phyloP scores from a whole-genome alignment of 257 asterid genomes.

The Coffea eugenioides region DNA sequence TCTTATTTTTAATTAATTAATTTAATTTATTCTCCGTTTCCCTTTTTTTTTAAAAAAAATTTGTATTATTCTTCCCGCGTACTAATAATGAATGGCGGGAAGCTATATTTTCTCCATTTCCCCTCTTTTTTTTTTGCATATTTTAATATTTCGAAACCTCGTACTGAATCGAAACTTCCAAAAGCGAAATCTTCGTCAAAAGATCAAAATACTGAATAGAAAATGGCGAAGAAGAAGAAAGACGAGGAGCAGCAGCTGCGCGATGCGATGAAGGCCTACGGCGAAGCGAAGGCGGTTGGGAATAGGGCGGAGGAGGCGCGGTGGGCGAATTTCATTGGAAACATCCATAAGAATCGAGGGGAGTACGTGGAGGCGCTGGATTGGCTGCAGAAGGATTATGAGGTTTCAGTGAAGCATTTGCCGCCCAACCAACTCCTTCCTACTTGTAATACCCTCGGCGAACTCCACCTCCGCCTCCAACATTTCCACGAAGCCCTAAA shows the following conservation, averaged over 20 bases:
- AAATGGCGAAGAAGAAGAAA: slow-evolving; percentile 43
- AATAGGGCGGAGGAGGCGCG: slow-evolving; percentile 88
- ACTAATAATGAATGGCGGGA: not conserved
- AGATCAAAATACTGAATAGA: not conserved
- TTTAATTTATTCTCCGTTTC: too few relatives aligned
- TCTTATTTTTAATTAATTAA: too few relatives aligned
- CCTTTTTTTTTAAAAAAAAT: too few relatives aligned
- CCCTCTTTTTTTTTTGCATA: not conserved
- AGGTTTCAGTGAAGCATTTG: slow-evolving; percentile 52
- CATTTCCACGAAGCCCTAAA: slow-evolving; percentile 53
- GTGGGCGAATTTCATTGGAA: slow-evolving; percentile 86
- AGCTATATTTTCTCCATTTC: not conserved
- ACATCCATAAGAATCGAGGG: slow-evolving; percentile 78
- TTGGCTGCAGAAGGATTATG: slow-evolving; percentile 89
- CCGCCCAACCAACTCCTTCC: slow-evolving; percentile 72
- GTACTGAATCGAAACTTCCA: not conserved
- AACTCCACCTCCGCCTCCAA: slow-evolving; percentile 71
- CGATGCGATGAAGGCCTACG: slow-evolving; percentile 58
- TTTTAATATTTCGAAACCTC: not conserved
- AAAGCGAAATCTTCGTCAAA: not conserved
- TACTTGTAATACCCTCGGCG: slow-evolving; percentile 95
- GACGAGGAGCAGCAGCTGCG: slow-evolving; percentile 55
- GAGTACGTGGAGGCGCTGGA: slow-evolving; percentile 80
- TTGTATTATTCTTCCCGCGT: not conserved
- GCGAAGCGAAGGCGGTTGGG: slow-evolving; percentile 56